phyloP scores from a whole-genome alignment of 345 rosid species.

The Carallia pectinifolia region DNA sequence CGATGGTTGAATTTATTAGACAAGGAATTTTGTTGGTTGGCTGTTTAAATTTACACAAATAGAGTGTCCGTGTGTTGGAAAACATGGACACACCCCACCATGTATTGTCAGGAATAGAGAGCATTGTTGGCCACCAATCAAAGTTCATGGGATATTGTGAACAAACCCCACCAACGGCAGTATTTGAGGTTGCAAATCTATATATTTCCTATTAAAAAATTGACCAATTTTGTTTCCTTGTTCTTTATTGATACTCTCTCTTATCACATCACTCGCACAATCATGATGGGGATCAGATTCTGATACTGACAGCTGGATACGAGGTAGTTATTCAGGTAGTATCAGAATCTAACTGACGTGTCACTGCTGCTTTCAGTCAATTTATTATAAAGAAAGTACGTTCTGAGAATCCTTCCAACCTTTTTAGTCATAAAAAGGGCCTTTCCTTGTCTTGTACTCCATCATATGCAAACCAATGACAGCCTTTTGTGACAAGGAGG shows the following conservation, averaged over 20 bases:
- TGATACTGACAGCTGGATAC: conserved; percentile 29
- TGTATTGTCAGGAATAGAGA: conserved; percentile 11
- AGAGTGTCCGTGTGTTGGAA: conserved; percentile 8
- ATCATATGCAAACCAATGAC: background rate
- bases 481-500: background rate
- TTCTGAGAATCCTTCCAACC: conserved; percentile 21
- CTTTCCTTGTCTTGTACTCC: conserved; percentile 31
- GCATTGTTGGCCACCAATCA: conserved; percentile 17
- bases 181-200: background rate
- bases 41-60: background rate
- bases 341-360: conserved; percentile 26
- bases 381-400: conserved; percentile 1
- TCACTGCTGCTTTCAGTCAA: conserved; percentile 17
- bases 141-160: conserved; percentile 11
- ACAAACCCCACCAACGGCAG: conserved; percentile 22
- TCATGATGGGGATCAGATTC: conserved; percentile 22
- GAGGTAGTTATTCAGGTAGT: conserved; percentile 14
- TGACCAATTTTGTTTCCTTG: conserved; percentile 28
- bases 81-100: conserved; percentile 22
- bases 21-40: background rate
- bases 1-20: conserved; percentile 12
- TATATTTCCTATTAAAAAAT: background rate
- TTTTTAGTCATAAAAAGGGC: conserved; percentile 20
- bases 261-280: conserved; percentile 35
- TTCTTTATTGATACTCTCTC: conserved; percentile 12